Conservation (phyloP, 2,329 filamentous ascomycete genomes). For the Fusarium subglutinans region DNA sequence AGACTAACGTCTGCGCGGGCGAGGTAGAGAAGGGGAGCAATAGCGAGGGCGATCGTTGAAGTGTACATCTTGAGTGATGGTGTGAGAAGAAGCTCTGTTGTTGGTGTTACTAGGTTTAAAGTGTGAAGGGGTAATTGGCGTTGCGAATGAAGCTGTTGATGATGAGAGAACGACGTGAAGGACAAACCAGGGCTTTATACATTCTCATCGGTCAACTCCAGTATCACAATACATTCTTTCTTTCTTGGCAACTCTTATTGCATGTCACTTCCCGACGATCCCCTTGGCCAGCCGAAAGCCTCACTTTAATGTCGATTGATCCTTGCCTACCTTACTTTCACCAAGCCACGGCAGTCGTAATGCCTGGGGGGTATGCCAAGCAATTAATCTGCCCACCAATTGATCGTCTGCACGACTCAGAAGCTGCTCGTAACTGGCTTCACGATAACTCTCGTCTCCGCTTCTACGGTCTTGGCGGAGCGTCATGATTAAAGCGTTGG, state of each 20-base stretch:
- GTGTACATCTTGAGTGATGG: conserved; percentile 42
- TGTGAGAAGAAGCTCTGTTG: neutral
- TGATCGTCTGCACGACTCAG: conserved; percentile 21
- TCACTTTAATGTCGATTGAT: neutral
- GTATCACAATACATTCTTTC: neutral
- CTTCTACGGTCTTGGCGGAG: conserved; percentile 24
- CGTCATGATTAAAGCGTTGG: conserved; percentile 23
- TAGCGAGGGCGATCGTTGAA: conserved; percentile 42
- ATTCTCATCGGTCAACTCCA: neutral
- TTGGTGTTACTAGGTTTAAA: neutral
- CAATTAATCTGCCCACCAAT: conserved; percentile 3
- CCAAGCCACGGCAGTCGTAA: conserved; percentile 33
- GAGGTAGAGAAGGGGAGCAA: conserved; percentile 43
- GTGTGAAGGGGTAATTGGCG: neutral
- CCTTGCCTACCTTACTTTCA: neutral
- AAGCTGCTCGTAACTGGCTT: neutral
- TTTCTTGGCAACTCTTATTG: conserved; percentile 9
- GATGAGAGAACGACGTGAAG: neutral
- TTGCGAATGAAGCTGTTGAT: neutral
- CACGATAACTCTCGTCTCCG: neutral
- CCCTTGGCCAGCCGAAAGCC: conserved; percentile 20
- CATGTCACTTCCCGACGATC: conserved; percentile 9
- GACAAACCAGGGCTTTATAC: conserved; percentile 16
- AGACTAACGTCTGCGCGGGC: conserved; percentile 48
- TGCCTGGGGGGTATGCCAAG: conserved; percentile 11